Evolutionary conservation across 2,329 filamentous ascomycete species (phyloP), one percentile per base, ranked within the genome.

Genomic region (Plenodomus biglobosus): DNA sequence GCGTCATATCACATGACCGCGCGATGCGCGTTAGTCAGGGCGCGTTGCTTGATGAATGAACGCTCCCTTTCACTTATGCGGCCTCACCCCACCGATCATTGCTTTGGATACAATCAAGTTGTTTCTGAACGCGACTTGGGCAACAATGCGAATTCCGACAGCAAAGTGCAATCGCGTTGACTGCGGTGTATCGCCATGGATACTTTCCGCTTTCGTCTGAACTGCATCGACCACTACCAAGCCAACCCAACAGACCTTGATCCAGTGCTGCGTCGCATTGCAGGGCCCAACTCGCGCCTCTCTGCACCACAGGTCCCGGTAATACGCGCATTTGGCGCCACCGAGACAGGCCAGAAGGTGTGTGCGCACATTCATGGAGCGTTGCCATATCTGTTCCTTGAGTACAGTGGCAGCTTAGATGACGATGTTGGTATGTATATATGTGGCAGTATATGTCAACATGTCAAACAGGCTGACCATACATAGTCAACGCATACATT

Each of bases 161-260:
- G 15, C 27, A 8, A 11, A 7, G 11, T 15, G 27, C 27, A 8
- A 11, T 15, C 27, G 27, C 27, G 6, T 32, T 10, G 27, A 32
- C 27, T 32, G 27, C 27, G 40, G 45, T 21, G 42, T 59, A 51
- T 54, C 60, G 58, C 61, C 64, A 85, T 85, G 86, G 86, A 90
- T 65, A 78, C 83, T 60, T 97, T 99, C 75, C 87, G 89, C 62
- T 85, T 99, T 69, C 88, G 92, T 62, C 78, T 99, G 67, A 96
- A 99, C 71, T 96, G 90, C 76, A 86, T 99, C 75, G 94, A 99
- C 74, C 86, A 94, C 71, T 99, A 97, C 72, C 91, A 96, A 75
- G 83, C 86, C 35, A 79, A 79, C 10, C 88, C 91, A 16, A 88
- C 90, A 42, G 80, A 81, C 58, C 86, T 94, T 70, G 92, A 97